Base-by-base conservation (phyloP, 768 basidiomycete species). In the Hypholoma fasciculare region DNA sequence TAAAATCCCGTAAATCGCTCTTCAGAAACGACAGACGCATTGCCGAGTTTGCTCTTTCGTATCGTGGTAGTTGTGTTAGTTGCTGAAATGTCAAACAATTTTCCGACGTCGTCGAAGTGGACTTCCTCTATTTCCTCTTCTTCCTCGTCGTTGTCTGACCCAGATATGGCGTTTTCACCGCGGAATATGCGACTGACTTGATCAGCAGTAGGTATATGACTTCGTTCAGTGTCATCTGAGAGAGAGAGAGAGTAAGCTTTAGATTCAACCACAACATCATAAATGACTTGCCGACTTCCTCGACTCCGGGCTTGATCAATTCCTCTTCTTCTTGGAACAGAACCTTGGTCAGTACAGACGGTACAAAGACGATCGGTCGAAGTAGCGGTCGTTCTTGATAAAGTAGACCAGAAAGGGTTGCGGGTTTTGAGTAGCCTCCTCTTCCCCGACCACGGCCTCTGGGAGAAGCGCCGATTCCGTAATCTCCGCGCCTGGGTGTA, bases 181-280 rank as follows among this genome's bases (percentile, higher is more conserved):
- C 80, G 82, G 73, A 92, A 92, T 1, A 92, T 77, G 2, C 78
- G 82, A 27, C 80, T 73, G 23, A 93, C 82, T 9, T 75, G 78
- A n/a, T 87, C 82, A 0, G 89, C 89, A 4, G 90, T 92, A 6
- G 91, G 90, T 4, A 83, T 76, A 70, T 85, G 81, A 47, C 79
- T 83, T 43, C 78, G 63, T 52, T 84, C 79, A 27, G 77, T 73
- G 40, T 82, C 81, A 19, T 74, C 84, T 82, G 66, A 12, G 49
- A 39, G 48, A 40, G 66, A 12, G 49, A 39, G 48, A 40, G 56
- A 8, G 66, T 52, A 20, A 64, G 27, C 7, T 39, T 23, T 20
- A 16, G 26, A n/a, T 51, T 17, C 8, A 23, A 51, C 4, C 23
- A 37, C 13, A 52, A 7, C 54, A 43, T 39, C 37, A 34, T 44